These are phyloP conservation scores for Pulicaria dysenterica DNA, from an alignment of 129 eudicot genomes.

Conservation along the genomic window DNA sequence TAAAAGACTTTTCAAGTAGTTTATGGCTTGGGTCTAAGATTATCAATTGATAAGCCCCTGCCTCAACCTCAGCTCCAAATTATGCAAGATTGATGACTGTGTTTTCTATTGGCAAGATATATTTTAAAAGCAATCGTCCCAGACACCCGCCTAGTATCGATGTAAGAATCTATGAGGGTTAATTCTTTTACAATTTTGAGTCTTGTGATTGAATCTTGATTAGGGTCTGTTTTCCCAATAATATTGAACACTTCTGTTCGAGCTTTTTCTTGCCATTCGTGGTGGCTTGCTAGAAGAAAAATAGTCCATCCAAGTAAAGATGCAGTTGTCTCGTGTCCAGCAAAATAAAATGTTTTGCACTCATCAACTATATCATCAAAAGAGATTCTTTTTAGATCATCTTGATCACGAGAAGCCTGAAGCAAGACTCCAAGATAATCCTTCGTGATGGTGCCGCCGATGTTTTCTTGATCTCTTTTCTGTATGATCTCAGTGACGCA, in stretches of 20 bases:
- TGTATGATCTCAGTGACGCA: constrained; percentile 47
- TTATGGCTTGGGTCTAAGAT: too few species aligned
- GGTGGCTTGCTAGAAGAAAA: constrained; percentile 54
- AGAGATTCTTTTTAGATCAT: constrained; percentile 40
- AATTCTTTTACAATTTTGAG: constrained; percentile 46
- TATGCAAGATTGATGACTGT: too few species aligned
- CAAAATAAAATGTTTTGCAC: constrained; percentile 77
- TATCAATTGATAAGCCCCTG: too few species aligned
- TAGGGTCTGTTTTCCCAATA: constrained; percentile 46
- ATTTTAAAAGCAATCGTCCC: too few species aligned
- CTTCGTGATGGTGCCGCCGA: neutral
- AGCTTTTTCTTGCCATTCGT: constrained; percentile 78
- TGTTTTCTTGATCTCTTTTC: constrained; percentile 39
- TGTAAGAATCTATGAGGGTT: neutral
- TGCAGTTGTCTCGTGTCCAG: constrained; percentile 78
- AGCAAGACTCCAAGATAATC: constrained; percentile 62
- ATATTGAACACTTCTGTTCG: constrained; percentile 51
- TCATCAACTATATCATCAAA: constrained; percentile 67
- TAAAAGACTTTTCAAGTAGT: too few species aligned
- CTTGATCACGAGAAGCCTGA: constrained; percentile 36
- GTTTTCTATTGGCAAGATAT: too few species aligned
- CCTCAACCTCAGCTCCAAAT: too few species aligned
- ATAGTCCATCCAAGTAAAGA: constrained; percentile 67
- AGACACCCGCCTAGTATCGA: neutral
- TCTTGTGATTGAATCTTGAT: constrained; percentile 61